Evolutionary conservation across 2,329 filamentous ascomycete species (phyloP), one percentile per base, ranked within the genome.

Genomic region (Xylariaceae sp.): DNA sequence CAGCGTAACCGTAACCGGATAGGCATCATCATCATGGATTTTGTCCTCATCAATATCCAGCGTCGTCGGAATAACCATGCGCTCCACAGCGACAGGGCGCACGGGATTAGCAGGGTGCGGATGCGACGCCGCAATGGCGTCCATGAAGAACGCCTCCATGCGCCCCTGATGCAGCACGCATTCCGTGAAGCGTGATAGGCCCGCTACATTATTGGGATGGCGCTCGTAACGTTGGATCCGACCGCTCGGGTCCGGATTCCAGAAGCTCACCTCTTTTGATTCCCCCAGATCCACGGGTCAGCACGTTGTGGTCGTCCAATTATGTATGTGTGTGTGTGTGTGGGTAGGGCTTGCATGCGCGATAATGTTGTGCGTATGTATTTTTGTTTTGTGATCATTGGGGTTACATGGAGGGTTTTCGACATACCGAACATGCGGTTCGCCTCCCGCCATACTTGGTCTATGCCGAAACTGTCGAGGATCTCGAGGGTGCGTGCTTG

Each of bases 401-500:
- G 23, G 23, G 23, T 30, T 30, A 30, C 23, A 30, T 30, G 23
- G 23, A 8, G 11, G 9, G 13, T 42, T 42, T 42, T 13, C 37
- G 2, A n/a, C 75, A 71, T 58, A 87, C 83, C 75, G n/a, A 88
- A 76, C 75, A 89, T 82, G 68, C 85, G 85, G 68, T 88, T 88
- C 10, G 82, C 79, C 66, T 89, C 87, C 52, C 84, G 85, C 81
- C 84, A 85, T 1, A 80, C 81, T 63, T 89, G 81, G 2, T 77
- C 84, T 59, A 91, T 82, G 0, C 84, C 87, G 65, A 91, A 88
- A 53, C 82, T 85, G 66, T 91, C 86, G 57, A 90, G 83, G n/a
- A 90, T 88, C 71, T 91, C 86, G 1, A 89, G 76, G 0, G 85
- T 88, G 1, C 87, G 83, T 63, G 81, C 83, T 72, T 89, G 84